These are phyloP conservation scores for Cladorrhinum samala DNA, from an alignment of 495 filamentous ascomycete species.

Conservation along the genomic window DNA sequence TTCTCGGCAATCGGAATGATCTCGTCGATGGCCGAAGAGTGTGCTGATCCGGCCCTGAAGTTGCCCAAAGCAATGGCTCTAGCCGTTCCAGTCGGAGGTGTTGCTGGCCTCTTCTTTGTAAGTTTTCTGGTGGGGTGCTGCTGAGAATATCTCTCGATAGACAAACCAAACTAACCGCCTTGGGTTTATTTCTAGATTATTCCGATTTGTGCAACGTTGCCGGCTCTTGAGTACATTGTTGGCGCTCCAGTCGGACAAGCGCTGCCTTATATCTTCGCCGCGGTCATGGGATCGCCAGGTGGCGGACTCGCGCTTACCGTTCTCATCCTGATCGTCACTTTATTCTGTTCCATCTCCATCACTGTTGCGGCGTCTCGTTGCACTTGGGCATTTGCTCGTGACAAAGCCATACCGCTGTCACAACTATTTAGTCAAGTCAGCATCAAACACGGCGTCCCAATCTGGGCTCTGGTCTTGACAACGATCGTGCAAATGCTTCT, in stretches of 20 bases:
- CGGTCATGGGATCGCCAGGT: slow-evolving; percentile 50
- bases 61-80: slow-evolving; percentile 54
- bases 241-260: slow-evolving; percentile 52
- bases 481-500: slow-evolving; percentile 52
- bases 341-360: slow-evolving; percentile 55
- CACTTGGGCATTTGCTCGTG: slow-evolving; percentile 57
- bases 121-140: too few relatives aligned
- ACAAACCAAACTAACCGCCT: too few relatives aligned
- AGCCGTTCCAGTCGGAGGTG: slow-evolving; percentile 51
- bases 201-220: slow-evolving; percentile 58
- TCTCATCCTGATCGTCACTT: slow-evolving; percentile 61
- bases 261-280: slow-evolving; percentile 52
- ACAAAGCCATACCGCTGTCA: slow-evolving; percentile 63
- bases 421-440: slow-evolving; percentile 56
- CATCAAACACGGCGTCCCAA: slow-evolving; percentile 41
- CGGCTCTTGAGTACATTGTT: slow-evolving; percentile 44
- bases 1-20: slow-evolving; percentile 58
- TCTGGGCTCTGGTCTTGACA: slow-evolving; percentile 53
- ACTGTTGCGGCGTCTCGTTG: slow-evolving; percentile 54
- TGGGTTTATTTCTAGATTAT: slow-evolving; percentile 33
- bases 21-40: slow-evolving; percentile 51
- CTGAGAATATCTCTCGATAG: too few relatives aligned
- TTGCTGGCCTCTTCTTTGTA: slow-evolving; percentile 55
- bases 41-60: slow-evolving; percentile 50
- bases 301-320: slow-evolving; percentile 70